phyloP scores from a whole-genome alignment of 495 filamentous ascomycete genomes.

The Lasiosphaeriaceae sp. region DNA sequence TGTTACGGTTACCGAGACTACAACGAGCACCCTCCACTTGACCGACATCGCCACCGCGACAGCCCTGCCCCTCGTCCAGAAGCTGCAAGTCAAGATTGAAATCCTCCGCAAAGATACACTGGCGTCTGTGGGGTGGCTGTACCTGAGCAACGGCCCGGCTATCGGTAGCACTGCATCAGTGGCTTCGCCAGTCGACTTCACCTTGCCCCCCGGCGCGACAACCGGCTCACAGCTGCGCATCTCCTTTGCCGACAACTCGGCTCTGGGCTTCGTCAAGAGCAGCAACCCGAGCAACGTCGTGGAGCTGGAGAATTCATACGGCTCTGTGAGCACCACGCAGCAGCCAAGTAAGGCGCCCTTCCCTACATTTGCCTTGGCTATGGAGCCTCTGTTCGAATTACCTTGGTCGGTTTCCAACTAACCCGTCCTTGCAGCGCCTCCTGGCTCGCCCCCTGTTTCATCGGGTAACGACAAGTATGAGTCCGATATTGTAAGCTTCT shows the following conservation, averaged over 20 bases:
- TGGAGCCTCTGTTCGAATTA: not conserved
- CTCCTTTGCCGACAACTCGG: not conserved
- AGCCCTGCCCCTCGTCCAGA: not conserved
- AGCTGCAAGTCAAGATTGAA: slow-evolving; percentile 1
- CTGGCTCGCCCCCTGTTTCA: not conserved
- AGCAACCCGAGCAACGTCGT: not conserved
- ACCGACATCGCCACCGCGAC: slow-evolving; percentile 9
- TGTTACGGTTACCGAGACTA: slow-evolving; percentile 2
- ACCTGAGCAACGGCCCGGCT: slow-evolving; percentile 3
- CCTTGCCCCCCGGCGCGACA: not conserved
- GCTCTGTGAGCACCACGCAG: not conserved
- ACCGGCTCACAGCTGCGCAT: not conserved
- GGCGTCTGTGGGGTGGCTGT: not conserved
- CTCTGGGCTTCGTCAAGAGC: not conserved
- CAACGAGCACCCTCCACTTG: not conserved
- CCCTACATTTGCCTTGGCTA: too few relatives aligned
- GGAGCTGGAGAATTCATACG: slow-evolving; percentile 1
- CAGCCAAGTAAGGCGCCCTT: too few relatives aligned
- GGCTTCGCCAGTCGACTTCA: not conserved
- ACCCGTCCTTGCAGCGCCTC: slow-evolving; percentile 4
- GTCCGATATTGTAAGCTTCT: slow-evolving; percentile 12
- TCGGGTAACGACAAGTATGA: not conserved
- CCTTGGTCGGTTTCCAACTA: not conserved
- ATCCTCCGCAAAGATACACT: slow-evolving; percentile 4
- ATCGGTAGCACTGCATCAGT: slow-evolving; percentile 4